Evolutionary conservation across 2,329 filamentous ascomycete species (phyloP), one percentile per base, ranked within the genome.

Genomic region (Zymoseptoria brevis): DNA sequence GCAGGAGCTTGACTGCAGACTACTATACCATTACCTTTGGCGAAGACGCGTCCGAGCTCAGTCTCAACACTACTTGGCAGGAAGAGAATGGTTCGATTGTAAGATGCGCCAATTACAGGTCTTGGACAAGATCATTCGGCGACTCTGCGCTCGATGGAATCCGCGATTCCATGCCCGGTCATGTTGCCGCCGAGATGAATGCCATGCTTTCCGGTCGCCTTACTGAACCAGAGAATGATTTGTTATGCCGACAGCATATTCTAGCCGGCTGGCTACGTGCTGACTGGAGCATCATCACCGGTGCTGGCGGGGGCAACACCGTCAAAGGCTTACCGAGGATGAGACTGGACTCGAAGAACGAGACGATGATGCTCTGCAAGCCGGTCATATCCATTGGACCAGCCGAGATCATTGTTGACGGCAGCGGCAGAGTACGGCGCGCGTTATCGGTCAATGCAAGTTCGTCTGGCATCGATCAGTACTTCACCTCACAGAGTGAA

Each of bases 371-470:
- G 1, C 62, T 68, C 3, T 80, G 78, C 52, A 67, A 59, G 4
- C 73, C 74, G 1, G 62, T 48, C 4, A n/a, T 79, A 1, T 19
- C 62, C 0, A 69, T 66, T 1, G 75, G 71, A 1, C 13, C 56
- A 1, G 77, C 74, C 9, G 68, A 72, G 0, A 66, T 79, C 9
- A 60, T 59, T 0, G 72, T 77, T 1, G 70, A 75, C 55, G 16
- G 35, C 1, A 56, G 50, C 2, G 75, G 75, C 1, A 68, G 66
- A 6, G 60, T 77, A 8, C 64, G 66, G 8, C 45, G 35, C 21
- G 19, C n/a, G 2, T 19, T 58, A 9, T 55, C 48, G 5, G 45
- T 45, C 3, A 57, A 57, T 24, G 19, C 41, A n/a, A 57, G 50
- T 50, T 41, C 54, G 11, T 19, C 13, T 29, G 4, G 29, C 9